Evolutionary conservation across 1,284 basidiomycete genomes (phyloP).

Genomic region (Cutaneotrichosporon sp.): DNA sequence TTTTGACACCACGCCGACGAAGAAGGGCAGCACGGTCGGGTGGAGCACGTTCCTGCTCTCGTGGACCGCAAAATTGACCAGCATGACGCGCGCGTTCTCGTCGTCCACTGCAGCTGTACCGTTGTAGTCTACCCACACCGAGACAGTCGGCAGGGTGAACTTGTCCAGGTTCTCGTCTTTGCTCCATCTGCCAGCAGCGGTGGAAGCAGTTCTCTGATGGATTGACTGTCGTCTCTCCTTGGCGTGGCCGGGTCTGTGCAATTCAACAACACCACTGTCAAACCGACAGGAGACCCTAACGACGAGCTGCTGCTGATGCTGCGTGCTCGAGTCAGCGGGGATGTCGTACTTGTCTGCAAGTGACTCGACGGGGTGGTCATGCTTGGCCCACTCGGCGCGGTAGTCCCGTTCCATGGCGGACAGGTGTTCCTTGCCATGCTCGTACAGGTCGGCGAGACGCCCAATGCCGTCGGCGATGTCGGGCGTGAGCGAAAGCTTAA

Average conservation of each 20-base stretch:
- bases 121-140: constrained; percentile 66
- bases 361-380: constrained; percentile 11
- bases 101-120: constrained; percentile 13
- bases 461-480: constrained; percentile 72
- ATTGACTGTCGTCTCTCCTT: not conserved
- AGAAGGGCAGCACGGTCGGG: constrained; percentile 75
- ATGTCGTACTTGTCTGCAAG: constrained; percentile 28
- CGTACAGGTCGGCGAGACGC: constrained; percentile 77
- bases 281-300: constrained; percentile 72
- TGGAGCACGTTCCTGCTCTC: constrained; percentile 75
- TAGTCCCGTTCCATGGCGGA: constrained; percentile 56
- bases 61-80: constrained; percentile 59
- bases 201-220: not conserved
- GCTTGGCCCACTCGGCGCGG: constrained; percentile 31
- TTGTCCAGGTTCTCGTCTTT: constrained; percentile 32
- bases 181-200: not conserved
- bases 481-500: constrained; percentile 77
- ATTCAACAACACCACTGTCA: constrained; percentile 59
- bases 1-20: constrained; percentile 55
- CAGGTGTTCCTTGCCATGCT: constrained; percentile 70
- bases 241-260: constrained; percentile 23
- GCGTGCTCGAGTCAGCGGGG: constrained; percentile 2
- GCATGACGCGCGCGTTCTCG: constrained; percentile 11
- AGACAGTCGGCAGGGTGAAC: constrained; percentile 63
- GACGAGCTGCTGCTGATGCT: constrained; percentile 39